Evolutionary conservation across 208 protist genomes (phyloP).

Genomic region (Herpetomonas muscarum): DNA sequence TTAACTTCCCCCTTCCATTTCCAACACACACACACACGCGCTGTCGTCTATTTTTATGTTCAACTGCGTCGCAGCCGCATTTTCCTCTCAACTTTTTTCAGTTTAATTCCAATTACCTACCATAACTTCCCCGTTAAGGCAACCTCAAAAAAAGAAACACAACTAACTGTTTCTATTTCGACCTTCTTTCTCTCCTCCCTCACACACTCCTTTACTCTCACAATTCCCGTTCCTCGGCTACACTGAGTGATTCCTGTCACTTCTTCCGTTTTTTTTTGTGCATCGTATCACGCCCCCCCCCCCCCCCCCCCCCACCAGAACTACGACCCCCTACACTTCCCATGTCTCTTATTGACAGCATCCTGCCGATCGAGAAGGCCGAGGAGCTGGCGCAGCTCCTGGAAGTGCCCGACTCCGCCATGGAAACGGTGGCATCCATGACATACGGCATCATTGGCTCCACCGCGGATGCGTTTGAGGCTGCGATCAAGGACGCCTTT

Average conservation of each 20-base stretch:
- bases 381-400: constrained; percentile 33
- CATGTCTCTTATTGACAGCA: constrained; percentile 16
- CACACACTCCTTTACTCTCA: no score
- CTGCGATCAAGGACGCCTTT: constrained; percentile 17
- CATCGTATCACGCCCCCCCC: neutral
- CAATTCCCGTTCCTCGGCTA: no score
- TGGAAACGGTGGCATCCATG: constrained; percentile 17
- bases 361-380: constrained; percentile 35
- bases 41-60: no score
- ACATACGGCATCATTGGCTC: constrained; percentile 29
- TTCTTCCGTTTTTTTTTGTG: constrained; percentile 11
- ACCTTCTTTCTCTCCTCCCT: no score
- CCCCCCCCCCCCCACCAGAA: neutral
- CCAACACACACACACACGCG: no score
- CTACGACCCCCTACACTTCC: neutral
- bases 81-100: no score
- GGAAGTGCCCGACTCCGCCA: constrained; percentile 54
- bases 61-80: neutral
- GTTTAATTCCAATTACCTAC: no score
- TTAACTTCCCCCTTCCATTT: no score
- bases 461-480: constrained; percentile 25
- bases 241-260: constrained; percentile 8
- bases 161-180: no score
- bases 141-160: no score
- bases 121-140: no score